Percentiles rank a stretch among this genome's conserved stretches.
Conservation (phyloP, 768 basidiomycete genomes). For the Mycena epipterygia region DNA sequence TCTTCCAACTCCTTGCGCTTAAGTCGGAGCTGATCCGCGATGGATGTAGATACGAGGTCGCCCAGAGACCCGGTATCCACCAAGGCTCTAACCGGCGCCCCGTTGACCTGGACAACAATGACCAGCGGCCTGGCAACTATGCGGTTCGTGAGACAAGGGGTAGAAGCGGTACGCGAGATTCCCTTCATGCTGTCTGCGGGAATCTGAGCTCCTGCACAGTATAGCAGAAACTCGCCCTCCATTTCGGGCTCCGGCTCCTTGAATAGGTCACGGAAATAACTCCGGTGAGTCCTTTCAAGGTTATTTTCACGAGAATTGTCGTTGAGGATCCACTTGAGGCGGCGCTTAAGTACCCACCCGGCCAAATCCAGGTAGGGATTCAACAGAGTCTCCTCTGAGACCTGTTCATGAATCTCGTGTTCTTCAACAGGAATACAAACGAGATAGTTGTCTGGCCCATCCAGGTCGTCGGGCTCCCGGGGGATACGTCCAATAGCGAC, state of each 20-base stretch:
- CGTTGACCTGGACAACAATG: neutral
- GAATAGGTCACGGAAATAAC: neutral
- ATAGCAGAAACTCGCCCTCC: slow-evolving; percentile 3
- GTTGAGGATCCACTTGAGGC: neutral
- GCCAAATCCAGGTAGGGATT: neutral
- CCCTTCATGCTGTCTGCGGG: neutral
- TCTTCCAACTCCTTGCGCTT: slow-evolving; percentile 18
- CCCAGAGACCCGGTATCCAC: neutral
- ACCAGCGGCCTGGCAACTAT: neutral
- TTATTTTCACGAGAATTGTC: neutral
- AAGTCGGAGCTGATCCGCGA: neutral
- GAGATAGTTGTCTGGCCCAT: neutral
- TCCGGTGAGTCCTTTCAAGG: neutral
- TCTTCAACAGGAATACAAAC: neutral
- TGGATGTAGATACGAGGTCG: neutral
- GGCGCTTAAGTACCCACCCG: neutral
- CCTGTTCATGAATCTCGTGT: neutral
- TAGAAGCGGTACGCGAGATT: neutral
- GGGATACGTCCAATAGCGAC: neutral
- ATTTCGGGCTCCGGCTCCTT: neutral
- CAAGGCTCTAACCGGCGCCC: neutral
- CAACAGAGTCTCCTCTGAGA: neutral
- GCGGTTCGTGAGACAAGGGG: neutral
- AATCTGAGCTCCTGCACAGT: neutral
- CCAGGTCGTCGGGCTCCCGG: neutral